A percentile compares a stretch with the other conserved stretches of the same genome.
Evolutionary conservation across 768 basidiomycete genomes (phyloP).

Genomic region (Fomitopsis serialis): DNA sequence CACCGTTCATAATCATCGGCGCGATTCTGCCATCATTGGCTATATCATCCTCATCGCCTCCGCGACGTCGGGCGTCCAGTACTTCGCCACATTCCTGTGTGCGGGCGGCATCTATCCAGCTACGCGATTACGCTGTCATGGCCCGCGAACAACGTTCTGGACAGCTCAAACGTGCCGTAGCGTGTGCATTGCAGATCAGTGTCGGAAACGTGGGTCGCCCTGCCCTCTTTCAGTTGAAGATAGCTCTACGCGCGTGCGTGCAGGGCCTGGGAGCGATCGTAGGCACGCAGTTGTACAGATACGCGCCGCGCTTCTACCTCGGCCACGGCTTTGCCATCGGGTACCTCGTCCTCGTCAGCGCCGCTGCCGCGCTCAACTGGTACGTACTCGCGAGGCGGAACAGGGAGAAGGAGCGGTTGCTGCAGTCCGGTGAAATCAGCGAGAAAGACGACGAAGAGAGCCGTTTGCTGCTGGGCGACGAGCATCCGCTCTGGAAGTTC

Average conservation of each 20-base stretch:
- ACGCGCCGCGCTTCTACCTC: conserved; percentile 6
- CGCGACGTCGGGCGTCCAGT: conserved; percentile 9
- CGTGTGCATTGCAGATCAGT: conserved; percentile 9
- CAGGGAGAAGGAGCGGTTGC: not conserved
- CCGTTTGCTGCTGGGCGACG: conserved; percentile 1
- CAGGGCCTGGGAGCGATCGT: conserved; percentile 7
- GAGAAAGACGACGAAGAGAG: conserved; percentile 2
- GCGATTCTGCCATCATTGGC: conserved; percentile 7
- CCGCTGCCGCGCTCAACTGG: conserved; percentile 1
- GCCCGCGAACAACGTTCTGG: conserved; percentile 12
- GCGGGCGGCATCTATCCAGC: conserved; percentile 9
- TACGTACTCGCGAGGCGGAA: not conserved
- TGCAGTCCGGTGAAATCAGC: not conserved
- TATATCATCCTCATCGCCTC: conserved; percentile 7
- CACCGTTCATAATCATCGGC: conserved; percentile 10
- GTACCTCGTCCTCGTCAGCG: not conserved
- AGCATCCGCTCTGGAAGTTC: conserved; percentile 6
- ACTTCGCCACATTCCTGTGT: conserved; percentile 11
- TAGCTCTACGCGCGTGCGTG: not conserved
- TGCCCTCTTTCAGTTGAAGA: not conserved
- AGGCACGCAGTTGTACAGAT: conserved; percentile 9
- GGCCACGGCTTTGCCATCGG: conserved; percentile 7
- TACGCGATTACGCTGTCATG: conserved; percentile 7
- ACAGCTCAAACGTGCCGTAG: conserved; percentile 9
- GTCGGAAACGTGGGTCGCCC: not conserved